Conservation (phyloP, 306 rosid genomes). For the Phaseolus lunatus region DNA sequence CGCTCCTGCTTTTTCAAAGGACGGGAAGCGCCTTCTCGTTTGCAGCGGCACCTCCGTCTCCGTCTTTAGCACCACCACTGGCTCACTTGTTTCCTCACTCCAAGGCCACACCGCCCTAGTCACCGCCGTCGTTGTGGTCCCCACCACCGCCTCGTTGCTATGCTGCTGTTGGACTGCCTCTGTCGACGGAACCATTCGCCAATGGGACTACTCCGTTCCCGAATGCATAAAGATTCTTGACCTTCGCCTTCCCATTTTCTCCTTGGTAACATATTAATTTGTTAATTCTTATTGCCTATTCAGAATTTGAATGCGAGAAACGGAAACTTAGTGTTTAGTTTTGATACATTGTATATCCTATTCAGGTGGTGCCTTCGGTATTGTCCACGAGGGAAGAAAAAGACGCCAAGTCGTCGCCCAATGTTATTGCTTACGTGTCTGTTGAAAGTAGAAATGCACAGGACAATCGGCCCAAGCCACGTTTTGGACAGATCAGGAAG, state of each 20-base stretch:
- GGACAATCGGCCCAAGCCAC: conserved; percentile 41
- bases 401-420: conserved; percentile 40
- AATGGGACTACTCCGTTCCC: conserved; percentile 79
- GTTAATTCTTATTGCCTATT: not conserved
- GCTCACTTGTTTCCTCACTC: conserved; percentile 59
- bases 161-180: conserved; percentile 88
- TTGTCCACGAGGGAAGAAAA: conserved; percentile 46
- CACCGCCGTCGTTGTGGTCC: conserved; percentile 74
- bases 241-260: conserved; percentile 63
- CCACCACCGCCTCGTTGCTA: conserved; percentile 51
- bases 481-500: conserved; percentile 73
- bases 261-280: conserved; percentile 61
- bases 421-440: conserved; percentile 70
- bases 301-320: not conserved
- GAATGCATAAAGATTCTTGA: conserved; percentile 69
- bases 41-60: conserved; percentile 70
- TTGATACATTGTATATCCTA: not conserved
- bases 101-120: conserved; percentile 78
- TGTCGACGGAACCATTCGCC: conserved; percentile 79
- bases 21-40: conserved; percentile 74
- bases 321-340: not conserved
- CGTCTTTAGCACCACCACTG: conserved; percentile 81
- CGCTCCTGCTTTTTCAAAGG: conserved; percentile 82
- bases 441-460: conserved; percentile 49
- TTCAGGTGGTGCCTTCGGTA: conserved; percentile 81